Base-by-base conservation (phyloP, 2,329 filamentous ascomycete genomes). In the Penicillium sp. region DNA sequence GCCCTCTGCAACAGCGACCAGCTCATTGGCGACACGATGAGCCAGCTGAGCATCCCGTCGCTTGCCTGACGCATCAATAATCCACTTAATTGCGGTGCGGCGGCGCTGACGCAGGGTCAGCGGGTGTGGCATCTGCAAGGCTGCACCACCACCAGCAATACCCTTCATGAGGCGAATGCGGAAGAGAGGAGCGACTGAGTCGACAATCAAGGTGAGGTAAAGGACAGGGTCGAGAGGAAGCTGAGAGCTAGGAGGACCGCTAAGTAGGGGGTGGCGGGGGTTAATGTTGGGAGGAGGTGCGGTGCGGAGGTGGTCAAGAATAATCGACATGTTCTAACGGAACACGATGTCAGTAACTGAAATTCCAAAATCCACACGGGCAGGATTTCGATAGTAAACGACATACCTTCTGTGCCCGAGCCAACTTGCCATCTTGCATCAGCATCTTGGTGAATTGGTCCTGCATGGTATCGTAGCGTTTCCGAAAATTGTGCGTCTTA, bases 341-440 rank as follows among this genome's bases (percentile, higher is more conserved):
- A 21, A 21, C 19, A 14, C 14, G 3, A 41, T 41, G 19, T 41
- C 39, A 41, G 39, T 41, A 21, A 6, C 13, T 22, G n/a, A 6
- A 3, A 5, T 41, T 41, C 19, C 10, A 14, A 1, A 13, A 14
- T 14, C 19, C 19, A 41, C 10, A 13, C 10, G 3, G 11, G 16
- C 5, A 2, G 13, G 11, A 51, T 51, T n/a, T 53, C 13, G 19
- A 24, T 44, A 16, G 2, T 5, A 22, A 52, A 37, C 43, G 11
- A 21, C 68, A 46, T 82, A 96, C 92, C 79, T 87, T 86, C 75
- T 99, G 91, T n/a, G 95, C 95, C 73, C 85, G 84, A 70, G 89
- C 89, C 73, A 96, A 85, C 80, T 97, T 96, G 66, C 95, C 95
- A 75, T 98, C 85, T 67, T 82, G 82, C 93, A 98, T 99, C 62